Evolutionary conservation across 169 alveolate species (phyloP), one percentile per base, ranked within the genome.

Genomic region (Eimeria acervulina): DNA sequence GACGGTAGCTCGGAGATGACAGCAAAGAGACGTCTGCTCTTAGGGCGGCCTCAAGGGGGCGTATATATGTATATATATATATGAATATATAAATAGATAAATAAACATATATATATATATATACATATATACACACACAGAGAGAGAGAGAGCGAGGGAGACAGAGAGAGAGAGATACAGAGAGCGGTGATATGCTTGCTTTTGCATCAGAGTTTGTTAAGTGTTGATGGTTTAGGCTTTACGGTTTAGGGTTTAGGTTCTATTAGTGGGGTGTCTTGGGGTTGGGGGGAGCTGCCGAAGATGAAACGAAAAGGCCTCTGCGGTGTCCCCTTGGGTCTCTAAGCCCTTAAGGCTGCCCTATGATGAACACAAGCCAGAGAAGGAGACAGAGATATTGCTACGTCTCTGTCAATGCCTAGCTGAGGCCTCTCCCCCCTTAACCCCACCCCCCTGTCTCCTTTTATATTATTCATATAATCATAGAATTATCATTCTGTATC

Each of bases 271-370:
- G 40, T 72, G 74, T 10, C 76, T n/a, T 44, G 72, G 74, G 72
- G 91, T 51, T 36, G 72, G 76, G 40, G 44, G 91, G 76, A 0
- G 93, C 61, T 87, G 93, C 93, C 93, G 83, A 59, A 33, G 93
- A 87, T 55, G 93, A 87, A 1, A 87, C 55, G 55, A 87, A 87
- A 87, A 87, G 93, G 93, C 93, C 93, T 87, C 93, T 87, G 93
- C 93, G 6, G 83, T 28, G 51, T 17, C 72, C 13, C 63, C 59
- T 36, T 55, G 83, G 93, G 55, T 81, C 44, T 51, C 38, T 26
- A 36, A 55, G 80, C 93, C 80, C 81, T 38, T 59, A 63, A 26
- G 51, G 83, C n/a, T 59, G 42, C 26, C 93, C 59, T 59, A 63
- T 59, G 93, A 87, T 87, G 93, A 87, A 28, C 36, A 28, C 31